A percentile compares a stretch with the other conserved stretches of the same genome.
Conservation (phyloP, 495 filamentous ascomycete species). For the Talaromyces wortmannii region DNA sequence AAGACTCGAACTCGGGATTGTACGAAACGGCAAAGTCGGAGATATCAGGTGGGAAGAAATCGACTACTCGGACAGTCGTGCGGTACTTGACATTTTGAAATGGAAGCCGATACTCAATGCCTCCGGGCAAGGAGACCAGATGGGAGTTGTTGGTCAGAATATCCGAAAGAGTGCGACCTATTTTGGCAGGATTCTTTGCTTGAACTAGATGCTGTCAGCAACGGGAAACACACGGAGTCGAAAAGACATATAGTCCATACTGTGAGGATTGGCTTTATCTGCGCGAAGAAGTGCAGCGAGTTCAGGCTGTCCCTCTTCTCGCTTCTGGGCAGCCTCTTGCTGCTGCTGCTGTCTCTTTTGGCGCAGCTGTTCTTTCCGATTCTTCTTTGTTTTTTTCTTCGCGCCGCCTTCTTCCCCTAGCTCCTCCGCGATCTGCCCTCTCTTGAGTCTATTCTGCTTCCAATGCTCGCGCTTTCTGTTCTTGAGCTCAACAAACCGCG, state of each 20-base stretch:
- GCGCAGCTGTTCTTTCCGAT: slow-evolving; percentile 18
- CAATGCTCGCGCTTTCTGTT: slow-evolving; percentile 56
- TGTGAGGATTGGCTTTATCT: slow-evolving; percentile 26
- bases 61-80: slow-evolving; percentile 63
- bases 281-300: slow-evolving; percentile 10
- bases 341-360: slow-evolving; percentile 26
- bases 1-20: slow-evolving; percentile 36
- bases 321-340: slow-evolving; percentile 22
- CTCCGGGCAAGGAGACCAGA: slow-evolving; percentile 31
- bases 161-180: slow-evolving; percentile 24
- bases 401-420: slow-evolving; percentile 16
- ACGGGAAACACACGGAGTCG: not conserved
- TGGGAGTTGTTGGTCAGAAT: slow-evolving; percentile 35
- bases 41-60: slow-evolving; percentile 68
- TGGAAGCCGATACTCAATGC: slow-evolving; percentile 43
- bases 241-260: slow-evolving; percentile 18
- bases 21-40: slow-evolving; percentile 62
- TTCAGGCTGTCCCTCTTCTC: slow-evolving; percentile 26
- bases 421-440: slow-evolving; percentile 23
- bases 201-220: slow-evolving; percentile 18
- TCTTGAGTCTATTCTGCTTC: slow-evolving; percentile 42
- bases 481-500: slow-evolving; percentile 53
- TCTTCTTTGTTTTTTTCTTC: slow-evolving; percentile 23
- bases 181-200: slow-evolving; percentile 19
- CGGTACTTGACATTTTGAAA: slow-evolving; percentile 73